Evolutionary conservation across 768 basidiomycete species (phyloP).

Genomic region (Hericium coralloides): DNA sequence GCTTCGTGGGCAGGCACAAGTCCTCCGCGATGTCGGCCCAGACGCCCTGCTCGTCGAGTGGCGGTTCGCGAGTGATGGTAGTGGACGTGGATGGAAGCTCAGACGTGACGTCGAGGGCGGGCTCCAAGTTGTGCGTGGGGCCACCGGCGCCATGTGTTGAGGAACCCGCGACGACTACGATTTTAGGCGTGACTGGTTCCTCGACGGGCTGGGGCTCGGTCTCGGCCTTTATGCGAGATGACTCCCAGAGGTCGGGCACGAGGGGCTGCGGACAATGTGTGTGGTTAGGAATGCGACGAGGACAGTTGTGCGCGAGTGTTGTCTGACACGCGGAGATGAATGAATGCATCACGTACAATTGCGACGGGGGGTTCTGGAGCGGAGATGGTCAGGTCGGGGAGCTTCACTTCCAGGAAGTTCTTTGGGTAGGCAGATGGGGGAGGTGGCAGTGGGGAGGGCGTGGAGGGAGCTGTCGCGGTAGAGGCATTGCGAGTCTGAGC

Average conservation of each 20-base stretch:
- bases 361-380: slow-evolving; percentile 37
- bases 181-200: slow-evolving; percentile 31
- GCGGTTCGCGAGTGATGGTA: neutral
- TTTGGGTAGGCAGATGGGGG: slow-evolving; percentile 20
- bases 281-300: neutral
- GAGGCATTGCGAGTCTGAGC: slow-evolving; percentile 20
- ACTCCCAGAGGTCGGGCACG: slow-evolving; percentile 50
- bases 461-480: slow-evolving; percentile 11
- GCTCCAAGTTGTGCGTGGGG: slow-evolving; percentile 34
- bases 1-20: slow-evolving; percentile 23
- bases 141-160: slow-evolving; percentile 39
- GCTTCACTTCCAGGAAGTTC: slow-evolving; percentile 35
- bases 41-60: slow-evolving; percentile 13
- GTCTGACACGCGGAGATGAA: slow-evolving; percentile 2
- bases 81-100: slow-evolving; percentile 11
- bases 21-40: slow-evolving; percentile 30
- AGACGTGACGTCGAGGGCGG: slow-evolving; percentile 9
- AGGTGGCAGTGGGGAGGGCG: slow-evolving; percentile 12
- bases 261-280: slow-evolving; percentile 36
- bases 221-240: slow-evolving; percentile 29
- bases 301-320: neutral
- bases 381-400: slow-evolving; percentile 48
- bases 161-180: slow-evolving; percentile 41
- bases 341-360: slow-evolving; percentile 39
- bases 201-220: slow-evolving; percentile 15